Conservation (phyloP, 805 yeast genomes). For the Saccharomycopsis lassenensis region DNA sequence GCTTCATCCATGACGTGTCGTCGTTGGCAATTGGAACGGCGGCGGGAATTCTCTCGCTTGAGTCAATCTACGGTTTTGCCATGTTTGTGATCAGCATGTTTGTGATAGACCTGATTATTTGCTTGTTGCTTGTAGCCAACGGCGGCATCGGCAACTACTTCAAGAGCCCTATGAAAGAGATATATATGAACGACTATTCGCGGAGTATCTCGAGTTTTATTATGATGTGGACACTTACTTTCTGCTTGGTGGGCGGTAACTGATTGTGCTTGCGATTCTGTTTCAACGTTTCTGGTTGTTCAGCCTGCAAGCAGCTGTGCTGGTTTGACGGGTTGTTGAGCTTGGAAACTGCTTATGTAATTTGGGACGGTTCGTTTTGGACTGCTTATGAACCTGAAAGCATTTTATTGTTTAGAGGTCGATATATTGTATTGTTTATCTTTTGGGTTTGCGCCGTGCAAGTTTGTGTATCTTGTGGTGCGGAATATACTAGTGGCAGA, state of each 20-base stretch:
- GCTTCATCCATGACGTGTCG: slow-evolving; percentile 12
- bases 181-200: slow-evolving; percentile 15
- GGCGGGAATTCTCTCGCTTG: slow-evolving; percentile 13
- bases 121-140: neutral
- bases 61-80: slow-evolving; percentile 14
- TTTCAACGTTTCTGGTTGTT: too few relatives aligned
- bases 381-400: too few relatives aligned
- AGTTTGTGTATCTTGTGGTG: too few relatives aligned
- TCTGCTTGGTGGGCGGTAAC: slow-evolving; percentile 11
- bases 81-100: slow-evolving; percentile 9
- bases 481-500: too few relatives aligned
- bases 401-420: too few relatives aligned
- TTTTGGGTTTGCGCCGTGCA: too few relatives aligned
- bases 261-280: too few relatives aligned
- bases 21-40: slow-evolving; percentile 9
- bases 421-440: too few relatives aligned
- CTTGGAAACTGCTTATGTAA: too few relatives aligned
- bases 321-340: too few relatives aligned
- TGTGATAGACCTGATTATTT: slow-evolving; percentile 9
- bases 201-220: slow-evolving; percentile 15
- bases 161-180: slow-evolving; percentile 12
- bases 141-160: slow-evolving; percentile 11
- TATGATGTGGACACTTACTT: slow-evolving; percentile 18
- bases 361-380: too few relatives aligned
- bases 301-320: too few relatives aligned